Evolutionary conservation across 1,284 basidiomycete species (phyloP).

Genomic region (Tilletiopsis washingtonensis): DNA sequence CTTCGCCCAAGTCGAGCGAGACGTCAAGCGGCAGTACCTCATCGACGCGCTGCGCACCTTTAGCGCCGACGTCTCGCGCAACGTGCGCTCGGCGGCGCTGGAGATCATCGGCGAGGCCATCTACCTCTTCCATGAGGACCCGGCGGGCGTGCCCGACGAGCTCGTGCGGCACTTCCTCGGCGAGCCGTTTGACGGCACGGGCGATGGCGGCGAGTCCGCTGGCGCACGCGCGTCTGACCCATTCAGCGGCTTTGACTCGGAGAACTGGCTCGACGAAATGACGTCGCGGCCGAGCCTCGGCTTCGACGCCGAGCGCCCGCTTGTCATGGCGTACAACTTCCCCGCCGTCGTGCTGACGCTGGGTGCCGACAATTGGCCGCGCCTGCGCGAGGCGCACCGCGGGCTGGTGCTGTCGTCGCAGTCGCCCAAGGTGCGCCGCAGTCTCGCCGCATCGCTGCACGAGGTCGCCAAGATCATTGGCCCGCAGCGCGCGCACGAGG

Average conservation of each 20-base stretch:
- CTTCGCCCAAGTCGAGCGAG: slow-evolving; percentile 46
- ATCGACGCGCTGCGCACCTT: slow-evolving; percentile 50
- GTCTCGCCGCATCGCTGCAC: slow-evolving; percentile 77
- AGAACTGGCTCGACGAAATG: not conserved
- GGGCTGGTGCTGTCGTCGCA: slow-evolving; percentile 58
- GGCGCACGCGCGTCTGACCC: not conserved
- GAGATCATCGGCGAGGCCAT: slow-evolving; percentile 88
- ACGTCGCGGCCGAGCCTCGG: slow-evolving; percentile 1
- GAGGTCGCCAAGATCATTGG: slow-evolving; percentile 82
- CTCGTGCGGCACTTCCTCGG: slow-evolving; percentile 71
- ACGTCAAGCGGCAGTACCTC: not conserved
- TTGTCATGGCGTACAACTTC: slow-evolving; percentile 88
- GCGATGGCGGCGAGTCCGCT: not conserved
- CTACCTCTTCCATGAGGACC: slow-evolving; percentile 67
- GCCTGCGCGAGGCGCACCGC: slow-evolving; percentile 64
- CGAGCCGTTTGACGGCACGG: slow-evolving; percentile 47
- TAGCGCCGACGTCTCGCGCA: slow-evolving; percentile 60
- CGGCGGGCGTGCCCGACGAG: slow-evolving; percentile 58
- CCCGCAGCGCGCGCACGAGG: slow-evolving; percentile 59
- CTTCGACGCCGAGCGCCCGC: slow-evolving; percentile 61
- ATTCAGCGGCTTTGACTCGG: not conserved
- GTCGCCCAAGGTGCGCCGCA: slow-evolving; percentile 59
- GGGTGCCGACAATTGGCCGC: slow-evolving; percentile 60
- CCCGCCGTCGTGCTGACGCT: slow-evolving; percentile 83
- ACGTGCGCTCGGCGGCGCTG: slow-evolving; percentile 72